Conservation (phyloP, 2,329 filamentous ascomycete genomes). For the Reticulascus tulasneorum region DNA sequence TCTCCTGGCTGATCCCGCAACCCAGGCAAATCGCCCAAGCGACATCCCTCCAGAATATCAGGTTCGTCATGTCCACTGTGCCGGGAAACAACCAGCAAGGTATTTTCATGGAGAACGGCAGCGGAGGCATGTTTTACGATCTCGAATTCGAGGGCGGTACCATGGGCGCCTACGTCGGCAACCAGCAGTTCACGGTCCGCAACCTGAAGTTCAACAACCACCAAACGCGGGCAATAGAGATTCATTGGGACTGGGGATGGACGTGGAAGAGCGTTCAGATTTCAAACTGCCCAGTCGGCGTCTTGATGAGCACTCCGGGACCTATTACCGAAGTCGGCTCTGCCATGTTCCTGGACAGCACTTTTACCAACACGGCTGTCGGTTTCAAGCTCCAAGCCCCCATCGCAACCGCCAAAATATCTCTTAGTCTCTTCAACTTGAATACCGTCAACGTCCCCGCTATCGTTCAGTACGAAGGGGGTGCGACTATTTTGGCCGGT, state of each 20-base stretch:
- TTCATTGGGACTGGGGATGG: conserved; percentile 75
- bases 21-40: conserved; percentile 60
- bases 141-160: conserved; percentile 59
- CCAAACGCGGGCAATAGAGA: conserved; percentile 56
- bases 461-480: neutral
- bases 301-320: too few relatives aligned
- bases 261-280: conserved; percentile 26
- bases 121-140: conserved; percentile 46
- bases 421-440: neutral
- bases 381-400: too few relatives aligned
- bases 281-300: too few relatives aligned
- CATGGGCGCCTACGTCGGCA: conserved; percentile 51
- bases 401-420: too few relatives aligned
- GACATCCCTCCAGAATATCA: conserved; percentile 46
- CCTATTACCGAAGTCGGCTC: too few relatives aligned
- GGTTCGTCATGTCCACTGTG: conserved; percentile 32
- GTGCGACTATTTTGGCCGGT: neutral
- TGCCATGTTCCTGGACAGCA: too few relatives aligned
- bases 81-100: conserved; percentile 3
- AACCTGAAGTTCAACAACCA: conserved; percentile 64
- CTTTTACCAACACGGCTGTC: too few relatives aligned
- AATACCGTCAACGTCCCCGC: neutral
- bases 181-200: conserved; percentile 66
- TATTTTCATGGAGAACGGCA: conserved; percentile 22
- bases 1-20: too few relatives aligned